Conservation (phyloP, 1,139 yeast species). For the Pichiaceae sp. region DNA sequence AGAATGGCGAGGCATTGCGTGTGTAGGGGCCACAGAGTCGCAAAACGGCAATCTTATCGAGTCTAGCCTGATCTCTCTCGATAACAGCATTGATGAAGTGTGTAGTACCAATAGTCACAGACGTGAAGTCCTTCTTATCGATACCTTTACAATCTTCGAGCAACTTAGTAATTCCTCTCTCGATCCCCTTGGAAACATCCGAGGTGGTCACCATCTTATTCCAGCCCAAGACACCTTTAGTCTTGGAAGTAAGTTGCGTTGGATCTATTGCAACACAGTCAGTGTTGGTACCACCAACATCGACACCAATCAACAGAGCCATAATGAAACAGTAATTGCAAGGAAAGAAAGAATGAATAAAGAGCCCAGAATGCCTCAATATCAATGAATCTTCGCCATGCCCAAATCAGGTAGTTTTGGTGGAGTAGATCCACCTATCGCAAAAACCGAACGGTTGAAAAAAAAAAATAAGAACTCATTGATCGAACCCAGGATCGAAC, state of each 20-base stretch:
- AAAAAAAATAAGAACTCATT: constrained; percentile 20
- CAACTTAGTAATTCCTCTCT: constrained; percentile 26
- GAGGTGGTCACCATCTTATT: constrained; percentile 34
- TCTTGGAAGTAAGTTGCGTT: constrained; percentile 11
- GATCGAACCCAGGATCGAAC: constrained; percentile 73
- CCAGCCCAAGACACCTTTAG: constrained; percentile 30
- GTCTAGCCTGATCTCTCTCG: constrained; percentile 24
- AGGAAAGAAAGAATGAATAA: too few species aligned
- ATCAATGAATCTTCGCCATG: too few species aligned
- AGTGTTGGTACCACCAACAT: constrained; percentile 43
- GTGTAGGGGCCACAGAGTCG: constrained; percentile 26
- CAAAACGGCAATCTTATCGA: constrained; percentile 24
- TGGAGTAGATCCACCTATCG: neutral
- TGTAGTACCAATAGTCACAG: constrained; percentile 28
- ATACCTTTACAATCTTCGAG: constrained; percentile 15
- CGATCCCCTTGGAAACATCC: constrained; percentile 35
- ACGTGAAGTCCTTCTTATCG: constrained; percentile 17
- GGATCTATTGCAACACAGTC: constrained; percentile 38
- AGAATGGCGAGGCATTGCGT: constrained; percentile 21
- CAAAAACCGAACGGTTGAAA: neutral
- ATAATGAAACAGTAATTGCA: too few species aligned
- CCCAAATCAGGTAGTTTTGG: too few species aligned
- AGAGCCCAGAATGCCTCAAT: too few species aligned
- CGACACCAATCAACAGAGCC: constrained; percentile 31
- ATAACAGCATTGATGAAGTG: constrained; percentile 29